Base-by-base conservation (phyloP, 345 rosid species). In the Eucalyptus shirleyi region DNA sequence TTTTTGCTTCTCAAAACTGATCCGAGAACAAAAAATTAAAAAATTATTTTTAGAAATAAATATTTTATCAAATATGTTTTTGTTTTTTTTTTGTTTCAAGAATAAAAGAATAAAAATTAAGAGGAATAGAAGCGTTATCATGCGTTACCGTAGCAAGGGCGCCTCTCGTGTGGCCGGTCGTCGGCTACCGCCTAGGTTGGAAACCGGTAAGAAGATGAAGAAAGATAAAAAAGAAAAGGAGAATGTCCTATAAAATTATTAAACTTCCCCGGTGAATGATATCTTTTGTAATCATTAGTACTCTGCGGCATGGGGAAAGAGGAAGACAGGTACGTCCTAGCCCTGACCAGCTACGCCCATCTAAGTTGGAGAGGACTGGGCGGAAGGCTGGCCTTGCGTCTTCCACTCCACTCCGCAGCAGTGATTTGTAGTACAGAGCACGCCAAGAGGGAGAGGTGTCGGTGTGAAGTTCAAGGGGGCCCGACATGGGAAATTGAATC, bases 61-160 rank as follows among this genome's bases (percentile, higher is more conserved):
- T n/a, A n/a, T n/a, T n/a, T n/a, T n/a, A n/a, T n/a, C n/a, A n/a
- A n/a, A n/a, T n/a, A n/a, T n/a, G n/a, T n/a, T n/a, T n/a, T n/a
- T n/a, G n/a, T n/a, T 1, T 45, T 44, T 8, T 44, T 45, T 45
- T 45, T 45, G 1, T 45, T 45, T 2, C 0, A 0, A 9, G 0
- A 45, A 45, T 0, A 45, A 9, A 45, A 44, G 2, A 45, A 45
- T 1, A 45, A 3, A 45, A 45, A 45, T 45, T 45, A 45, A 1
- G 1, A 45, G 11, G 3, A 45, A 45, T 45, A 45, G 0, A 1
- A 9, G 47, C 1, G 11, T 45, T 45, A 45, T 0, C 47, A 2
- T 44, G 0, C 45, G 9, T 44, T 8, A 44, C 45, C 4, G 24
- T 19, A 21, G 56, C 56, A 7, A 53, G 2, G 5, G 24, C 59